phyloP scores from a whole-genome alignment of 768 basidiomycete species.

The Russula earlei region DNA sequence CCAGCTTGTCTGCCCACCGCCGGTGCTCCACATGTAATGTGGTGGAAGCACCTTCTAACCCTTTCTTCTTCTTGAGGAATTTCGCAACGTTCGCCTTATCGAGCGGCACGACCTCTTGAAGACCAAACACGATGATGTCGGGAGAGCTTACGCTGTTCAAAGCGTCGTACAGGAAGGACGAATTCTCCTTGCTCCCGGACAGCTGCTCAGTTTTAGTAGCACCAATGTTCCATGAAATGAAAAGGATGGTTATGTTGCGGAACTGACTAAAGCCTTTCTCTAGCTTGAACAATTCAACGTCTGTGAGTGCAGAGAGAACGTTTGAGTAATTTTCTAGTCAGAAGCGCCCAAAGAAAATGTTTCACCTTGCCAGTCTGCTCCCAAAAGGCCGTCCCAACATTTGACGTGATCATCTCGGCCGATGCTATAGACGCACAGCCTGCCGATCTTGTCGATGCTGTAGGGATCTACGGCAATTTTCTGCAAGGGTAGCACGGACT shows the following conservation, averaged over 20 bases:
- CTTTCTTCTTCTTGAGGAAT: slow-evolving; percentile 66
- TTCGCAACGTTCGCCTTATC: slow-evolving; percentile 92
- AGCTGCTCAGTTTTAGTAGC: slow-evolving; percentile 76
- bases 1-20: slow-evolving; percentile 78
- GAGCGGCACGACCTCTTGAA: slow-evolving; percentile 96
- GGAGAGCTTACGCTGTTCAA: slow-evolving; percentile 64
- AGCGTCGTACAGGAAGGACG: slow-evolving; percentile 69
- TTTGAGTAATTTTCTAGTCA: not conserved
- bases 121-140: slow-evolving; percentile 88
- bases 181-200: slow-evolving; percentile 54
- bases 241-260: slow-evolving; percentile 65
- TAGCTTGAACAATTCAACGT: slow-evolving; percentile 62
- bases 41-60: slow-evolving; percentile 55
- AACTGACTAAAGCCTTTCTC: slow-evolving; percentile 74
- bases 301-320: slow-evolving; percentile 31
- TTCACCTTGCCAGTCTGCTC: slow-evolving; percentile 80
- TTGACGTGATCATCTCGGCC: slow-evolving; percentile 64
- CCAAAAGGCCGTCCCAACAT: slow-evolving; percentile 87
- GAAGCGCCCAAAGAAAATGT: slow-evolving; percentile 25
- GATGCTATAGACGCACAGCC: slow-evolving; percentile 63
- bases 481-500: slow-evolving; percentile 42
- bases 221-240: slow-evolving; percentile 91
- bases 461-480: slow-evolving; percentile 61
- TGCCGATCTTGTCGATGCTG: slow-evolving; percentile 59
- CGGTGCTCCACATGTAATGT: slow-evolving; percentile 83